Percentiles rank a stretch among this genome's conserved stretches.
Conservation (phyloP, 257 asterid species). For the Primulina eburnea region DNA sequence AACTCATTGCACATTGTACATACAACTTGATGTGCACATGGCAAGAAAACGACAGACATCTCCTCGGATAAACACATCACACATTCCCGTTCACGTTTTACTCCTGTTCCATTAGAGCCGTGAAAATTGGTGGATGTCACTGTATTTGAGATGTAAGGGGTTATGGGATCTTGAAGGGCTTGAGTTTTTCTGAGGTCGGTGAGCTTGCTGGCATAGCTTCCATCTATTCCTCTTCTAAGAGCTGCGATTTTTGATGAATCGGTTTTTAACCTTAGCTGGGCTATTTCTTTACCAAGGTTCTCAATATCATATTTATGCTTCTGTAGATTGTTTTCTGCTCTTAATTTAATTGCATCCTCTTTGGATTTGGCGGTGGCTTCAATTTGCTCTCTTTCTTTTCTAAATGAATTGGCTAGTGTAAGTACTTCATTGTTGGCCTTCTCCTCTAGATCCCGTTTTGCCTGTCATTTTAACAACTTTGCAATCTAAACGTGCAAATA, state of each 20-base stretch:
- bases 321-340: constrained; percentile 69
- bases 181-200: constrained; percentile 33
- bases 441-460: constrained; percentile 56
- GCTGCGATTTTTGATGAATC: constrained; percentile 88
- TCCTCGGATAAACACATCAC: constrained; percentile 97
- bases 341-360: constrained; percentile 55
- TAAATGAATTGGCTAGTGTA: constrained; percentile 46
- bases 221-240: constrained; percentile 71
- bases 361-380: constrained; percentile 70
- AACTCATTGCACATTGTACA: constrained; percentile 82
- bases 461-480: constrained; percentile 49
- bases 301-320: constrained; percentile 65
- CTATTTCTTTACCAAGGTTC: constrained; percentile 69
- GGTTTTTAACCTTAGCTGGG: constrained; percentile 64
- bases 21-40: constrained; percentile 96
- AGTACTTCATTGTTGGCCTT: constrained; percentile 55
- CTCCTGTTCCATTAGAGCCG: constrained; percentile 38
- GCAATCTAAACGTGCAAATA: constrained; percentile 23
- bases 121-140: constrained; percentile 26
- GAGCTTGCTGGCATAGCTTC: constrained; percentile 63
- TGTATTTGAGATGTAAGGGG: constrained; percentile 42
- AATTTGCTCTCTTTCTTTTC: constrained; percentile 65
- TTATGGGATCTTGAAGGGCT: constrained; percentile 33
- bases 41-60: constrained; percentile 90
- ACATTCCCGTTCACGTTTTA: constrained; percentile 90